Base-by-base conservation (phyloP, 306 rosid species). In the Begonia peltatifolia region DNA sequence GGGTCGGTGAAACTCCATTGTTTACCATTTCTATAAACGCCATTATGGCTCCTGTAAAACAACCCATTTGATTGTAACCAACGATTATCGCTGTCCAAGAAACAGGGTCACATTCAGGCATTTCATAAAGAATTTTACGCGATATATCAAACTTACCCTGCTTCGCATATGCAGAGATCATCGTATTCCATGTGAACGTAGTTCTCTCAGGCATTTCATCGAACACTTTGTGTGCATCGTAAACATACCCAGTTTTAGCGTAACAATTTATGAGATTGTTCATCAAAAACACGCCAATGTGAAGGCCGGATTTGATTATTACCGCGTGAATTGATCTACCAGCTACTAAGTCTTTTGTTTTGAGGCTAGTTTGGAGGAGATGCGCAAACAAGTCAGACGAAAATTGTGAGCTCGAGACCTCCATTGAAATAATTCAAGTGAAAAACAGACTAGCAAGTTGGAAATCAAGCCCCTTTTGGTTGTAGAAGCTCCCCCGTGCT, bases 31-130 rank as follows among this genome's bases (percentile, higher is more conserved):
- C 47, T 1, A 71, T 69, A 63, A 89, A 89, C 77, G 65, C 60
- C 54, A 41, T 44, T 50, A 82, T 66, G 6, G 87, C 81, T 12
- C 44, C 59, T 12, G 61, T 43, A 52, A 74, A 84, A 43, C 22
- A 70, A 49, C 87, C 94, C 72, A 63, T 62, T 43, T 67, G 84
- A 68, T 84, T 80, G 46, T 80, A 89, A 11, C 83, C 84, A 57
- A 71, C 93, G 2, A 84, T 84, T 71, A 84, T 71, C 0, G 78
- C 61, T 52, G 87, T 89, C 97, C 93, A 89, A 1, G 97, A 84
- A 30, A 89, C 97, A 4, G 90, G 78, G 59, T 89, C 95, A 2
- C 71, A 92, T 10, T 82, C 66, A 2, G 95, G 90, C 72, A 85
- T 85, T 63, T 64, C 77, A 14, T 71, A 57, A 47, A 89, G 77